Evolutionary conservation across 768 basidiomycete genomes (phyloP).

Genomic region (Naematelia aurantialba): DNA sequence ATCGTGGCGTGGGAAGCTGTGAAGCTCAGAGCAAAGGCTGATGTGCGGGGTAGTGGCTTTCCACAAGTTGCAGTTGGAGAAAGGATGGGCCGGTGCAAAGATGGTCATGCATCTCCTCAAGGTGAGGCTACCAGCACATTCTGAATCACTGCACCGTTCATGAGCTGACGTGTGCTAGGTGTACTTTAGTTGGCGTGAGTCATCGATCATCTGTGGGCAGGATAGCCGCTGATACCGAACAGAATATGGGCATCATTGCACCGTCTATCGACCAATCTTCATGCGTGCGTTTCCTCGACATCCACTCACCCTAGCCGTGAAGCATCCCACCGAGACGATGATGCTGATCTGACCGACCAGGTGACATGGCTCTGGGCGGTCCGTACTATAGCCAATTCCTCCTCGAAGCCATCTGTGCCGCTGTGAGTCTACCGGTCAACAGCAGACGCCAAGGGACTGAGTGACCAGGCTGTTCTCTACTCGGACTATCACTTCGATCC

Average conservation of each 20-base stretch:
- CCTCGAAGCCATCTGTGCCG: constrained; percentile 24
- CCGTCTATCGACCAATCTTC: constrained; percentile 27
- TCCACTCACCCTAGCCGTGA: background rate
- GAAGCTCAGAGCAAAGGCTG: no score
- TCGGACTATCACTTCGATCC: constrained; percentile 11
- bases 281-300: constrained; percentile 15
- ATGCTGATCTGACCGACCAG: no score
- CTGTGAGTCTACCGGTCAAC: constrained; percentile 3
- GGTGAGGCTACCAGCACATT: constrained; percentile 1
- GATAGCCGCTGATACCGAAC: background rate
- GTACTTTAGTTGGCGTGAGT: constrained; percentile 27
- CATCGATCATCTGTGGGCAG: background rate
- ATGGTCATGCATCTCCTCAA: constrained; percentile 25
- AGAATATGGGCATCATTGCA: constrained; percentile 28
- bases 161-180: constrained; percentile 7
- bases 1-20: no score
- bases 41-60: constrained; percentile 18
- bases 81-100: constrained; percentile 10
- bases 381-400: constrained; percentile 26
- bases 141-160: background rate
- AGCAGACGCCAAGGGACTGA: background rate
- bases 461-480: constrained; percentile 15
- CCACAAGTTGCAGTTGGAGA: constrained; percentile 17
- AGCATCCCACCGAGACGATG: no score
- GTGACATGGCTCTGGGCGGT: constrained; percentile 28